These are phyloP conservation scores for Karstenula rhodostoma DNA, from an alignment of 2,329 filamentous ascomycete genomes.

Conservation along the genomic window DNA sequence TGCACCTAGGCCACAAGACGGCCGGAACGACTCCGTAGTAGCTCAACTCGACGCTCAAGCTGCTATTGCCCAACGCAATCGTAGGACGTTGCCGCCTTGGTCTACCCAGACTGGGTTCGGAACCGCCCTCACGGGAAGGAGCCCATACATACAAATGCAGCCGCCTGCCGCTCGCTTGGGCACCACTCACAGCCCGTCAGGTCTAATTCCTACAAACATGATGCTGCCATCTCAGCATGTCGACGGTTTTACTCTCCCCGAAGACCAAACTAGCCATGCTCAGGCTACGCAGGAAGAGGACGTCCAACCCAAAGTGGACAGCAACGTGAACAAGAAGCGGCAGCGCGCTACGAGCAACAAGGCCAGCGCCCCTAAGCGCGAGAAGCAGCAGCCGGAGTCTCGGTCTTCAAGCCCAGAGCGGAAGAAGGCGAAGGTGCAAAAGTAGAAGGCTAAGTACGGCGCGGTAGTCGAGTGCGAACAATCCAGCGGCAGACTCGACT, in stretches of 20 bases:
- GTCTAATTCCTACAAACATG: conserved; percentile 10
- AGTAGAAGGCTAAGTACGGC: not conserved
- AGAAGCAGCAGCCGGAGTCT: not conserved
- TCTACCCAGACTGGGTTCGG: not conserved
- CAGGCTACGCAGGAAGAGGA: not conserved
- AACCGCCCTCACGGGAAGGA: not conserved
- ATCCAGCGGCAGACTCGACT: not conserved
- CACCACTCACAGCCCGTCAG: not conserved
- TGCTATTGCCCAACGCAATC: conserved; percentile 22
- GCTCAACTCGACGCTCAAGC: conserved; percentile 32
- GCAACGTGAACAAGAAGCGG: not conserved
- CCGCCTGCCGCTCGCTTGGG: conserved; percentile 7
- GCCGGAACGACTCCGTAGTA: conserved; percentile 33
- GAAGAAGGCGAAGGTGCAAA: not conserved
- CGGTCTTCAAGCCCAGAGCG: not conserved
- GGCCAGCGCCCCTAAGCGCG: not conserved
- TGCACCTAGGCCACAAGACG: conserved; percentile 30
- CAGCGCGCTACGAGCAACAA: not conserved
- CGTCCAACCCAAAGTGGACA: not conserved
- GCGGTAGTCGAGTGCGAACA: no score
- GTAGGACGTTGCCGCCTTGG: conserved; percentile 17
- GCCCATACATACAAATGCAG: not conserved
- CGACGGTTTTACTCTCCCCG: not conserved
- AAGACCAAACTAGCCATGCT: not conserved
- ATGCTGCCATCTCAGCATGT: conserved; percentile 4